phyloP scores from a whole-genome alignment of 495 filamentous ascomycete species.

The Margaritispora aquatica region DNA sequence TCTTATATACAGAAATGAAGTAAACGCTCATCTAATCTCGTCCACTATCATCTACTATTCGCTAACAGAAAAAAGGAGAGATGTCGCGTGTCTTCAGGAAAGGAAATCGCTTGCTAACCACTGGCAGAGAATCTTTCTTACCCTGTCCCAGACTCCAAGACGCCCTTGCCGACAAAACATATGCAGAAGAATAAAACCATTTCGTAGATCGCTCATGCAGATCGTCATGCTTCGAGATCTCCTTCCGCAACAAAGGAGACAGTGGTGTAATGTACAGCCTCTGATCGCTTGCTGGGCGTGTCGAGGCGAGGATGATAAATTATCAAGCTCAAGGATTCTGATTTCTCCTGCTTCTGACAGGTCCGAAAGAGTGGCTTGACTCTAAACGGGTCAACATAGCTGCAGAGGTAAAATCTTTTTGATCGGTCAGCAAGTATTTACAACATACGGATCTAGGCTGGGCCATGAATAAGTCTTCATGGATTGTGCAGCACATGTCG shows the following conservation, averaged over 20 bases:
- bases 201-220: constrained; percentile 27
- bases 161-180: constrained; percentile 19
- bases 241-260: constrained; percentile 21
- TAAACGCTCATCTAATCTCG: not conserved
- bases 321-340: constrained; percentile 9
- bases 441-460: no score
- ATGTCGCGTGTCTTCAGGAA: constrained; percentile 8
- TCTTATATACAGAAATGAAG: constrained; percentile 22
- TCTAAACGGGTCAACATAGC: constrained; percentile 79
- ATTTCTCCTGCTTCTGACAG: constrained; percentile 19
- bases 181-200: constrained; percentile 15
- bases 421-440: no score
- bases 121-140: not conserved
- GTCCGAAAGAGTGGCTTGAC: constrained; percentile 47
- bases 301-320: constrained; percentile 3
- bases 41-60: constrained; percentile 1
- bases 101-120: not conserved
- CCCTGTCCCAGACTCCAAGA: not conserved
- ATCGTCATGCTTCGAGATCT: constrained; percentile 23
- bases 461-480: no score
- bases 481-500: no score
- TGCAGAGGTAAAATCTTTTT: constrained; percentile 90
- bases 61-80: constrained; percentile 11
- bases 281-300: not conserved
- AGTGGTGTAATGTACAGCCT: constrained; percentile 20